These are phyloP conservation scores for Trifolium repens DNA, from an alignment of 306 rosid genomes.

Conservation along the genomic window DNA sequence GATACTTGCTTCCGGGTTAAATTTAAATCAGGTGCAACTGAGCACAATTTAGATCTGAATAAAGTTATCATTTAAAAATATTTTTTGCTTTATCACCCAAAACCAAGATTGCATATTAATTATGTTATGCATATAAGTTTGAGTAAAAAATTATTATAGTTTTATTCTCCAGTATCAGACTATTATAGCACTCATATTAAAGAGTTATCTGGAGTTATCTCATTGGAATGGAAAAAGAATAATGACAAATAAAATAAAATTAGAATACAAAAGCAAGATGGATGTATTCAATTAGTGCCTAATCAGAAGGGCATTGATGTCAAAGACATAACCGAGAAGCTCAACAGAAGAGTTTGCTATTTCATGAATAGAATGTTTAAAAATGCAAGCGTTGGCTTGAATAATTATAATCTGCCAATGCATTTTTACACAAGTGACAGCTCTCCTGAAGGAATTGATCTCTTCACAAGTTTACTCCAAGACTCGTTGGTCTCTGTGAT, in stretches of 20 bases:
- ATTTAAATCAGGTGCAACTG: too few relatives aligned
- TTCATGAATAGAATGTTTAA: constrained; percentile 35
- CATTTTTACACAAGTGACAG: constrained; percentile 73
- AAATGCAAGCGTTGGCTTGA: constrained; percentile 24
- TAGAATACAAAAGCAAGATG: neutral
- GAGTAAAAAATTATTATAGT: neutral
- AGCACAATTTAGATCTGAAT: too few relatives aligned
- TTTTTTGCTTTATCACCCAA: too few relatives aligned
- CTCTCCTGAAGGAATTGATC: constrained; percentile 85
- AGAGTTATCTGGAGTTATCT: neutral
- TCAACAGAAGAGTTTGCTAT: constrained; percentile 32
- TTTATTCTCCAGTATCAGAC: neutral
- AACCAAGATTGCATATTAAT: too few relatives aligned
- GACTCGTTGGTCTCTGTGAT: constrained; percentile 84
- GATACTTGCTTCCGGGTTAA: too few relatives aligned
- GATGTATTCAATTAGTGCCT: constrained; percentile 4
- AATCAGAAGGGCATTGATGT: neutral
- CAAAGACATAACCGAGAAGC: constrained; percentile 20
- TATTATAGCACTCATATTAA: neutral
- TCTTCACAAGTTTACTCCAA: constrained; percentile 84
- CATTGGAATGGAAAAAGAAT: neutral
- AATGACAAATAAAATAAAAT: constrained; percentile 10
- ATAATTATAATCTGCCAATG: constrained; percentile 21
- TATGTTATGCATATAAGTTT: too few relatives aligned
- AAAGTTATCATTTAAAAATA: too few relatives aligned